Evolutionary conservation across 306 rosid genomes (phyloP).

Genomic region (Vicia sativa): DNA sequence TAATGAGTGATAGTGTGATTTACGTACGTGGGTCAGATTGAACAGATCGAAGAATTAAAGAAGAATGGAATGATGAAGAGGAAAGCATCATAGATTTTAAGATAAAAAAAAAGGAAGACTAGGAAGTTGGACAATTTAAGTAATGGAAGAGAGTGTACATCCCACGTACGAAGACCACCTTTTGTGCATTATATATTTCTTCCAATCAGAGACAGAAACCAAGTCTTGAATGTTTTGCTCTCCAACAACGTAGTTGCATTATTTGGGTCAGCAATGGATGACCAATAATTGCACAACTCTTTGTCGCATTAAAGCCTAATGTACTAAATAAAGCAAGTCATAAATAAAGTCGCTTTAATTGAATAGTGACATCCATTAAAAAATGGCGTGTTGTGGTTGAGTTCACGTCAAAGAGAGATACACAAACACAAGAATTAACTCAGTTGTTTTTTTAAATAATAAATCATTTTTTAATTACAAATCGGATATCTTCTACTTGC

Average conservation of each 20-base stretch:
- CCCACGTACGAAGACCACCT: slow-evolving; percentile 63
- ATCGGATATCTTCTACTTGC: too few species aligned
- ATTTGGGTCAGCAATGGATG: slow-evolving; percentile 36
- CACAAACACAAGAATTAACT: too few species aligned
- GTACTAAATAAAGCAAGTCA: slow-evolving; percentile 35
- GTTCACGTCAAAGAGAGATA: slow-evolving; percentile 18
- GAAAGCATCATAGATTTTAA: slow-evolving; percentile 53
- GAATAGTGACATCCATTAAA: slow-evolving; percentile 49
- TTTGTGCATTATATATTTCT: slow-evolving; percentile 31
- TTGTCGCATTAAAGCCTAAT: slow-evolving; percentile 40
- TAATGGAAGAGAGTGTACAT: slow-evolving; percentile 67
- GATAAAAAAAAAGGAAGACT: slow-evolving; percentile 37
- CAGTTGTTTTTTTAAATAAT: too few species aligned
- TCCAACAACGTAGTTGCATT: slow-evolving; percentile 31
- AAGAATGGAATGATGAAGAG: slow-evolving; percentile 74
- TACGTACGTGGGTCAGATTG: slow-evolving; percentile 11
- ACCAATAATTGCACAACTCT: slow-evolving; percentile 43
- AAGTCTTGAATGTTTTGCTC: slow-evolving; percentile 32
- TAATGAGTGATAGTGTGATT: not conserved
- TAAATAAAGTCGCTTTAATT: slow-evolving; percentile 14
- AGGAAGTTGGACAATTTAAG: slow-evolving; percentile 46
- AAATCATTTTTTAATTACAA: too few species aligned
- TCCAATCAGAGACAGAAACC: slow-evolving; percentile 28
- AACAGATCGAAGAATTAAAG: not conserved
- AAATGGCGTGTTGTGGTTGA: slow-evolving; percentile 34